Base-by-base conservation (phyloP, 2,329 filamentous ascomycete genomes). In the Fusarium veterinarium region DNA sequence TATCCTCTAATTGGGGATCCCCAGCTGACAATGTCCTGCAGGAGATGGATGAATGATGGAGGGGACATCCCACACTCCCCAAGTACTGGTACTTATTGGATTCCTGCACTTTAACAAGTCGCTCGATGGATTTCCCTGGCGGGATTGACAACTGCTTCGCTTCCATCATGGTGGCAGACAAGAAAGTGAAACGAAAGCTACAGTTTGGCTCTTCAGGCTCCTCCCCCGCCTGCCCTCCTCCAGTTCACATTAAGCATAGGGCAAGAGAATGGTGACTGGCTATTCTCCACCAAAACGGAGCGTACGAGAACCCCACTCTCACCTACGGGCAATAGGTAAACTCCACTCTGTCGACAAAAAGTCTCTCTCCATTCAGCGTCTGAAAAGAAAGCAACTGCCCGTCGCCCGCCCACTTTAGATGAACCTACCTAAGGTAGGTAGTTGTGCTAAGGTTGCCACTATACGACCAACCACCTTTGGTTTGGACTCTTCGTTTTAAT, bases 391-490 rank as follows among this genome's bases (percentile, higher is more conserved):
- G 49, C 33, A 51, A 48, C 57, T 40, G 48, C 37, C 53, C 12
- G n/a, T 20, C 9, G 53, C 44, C 42, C 51, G 41, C 52, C 44
- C 56, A 51, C 51, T 67, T 33, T 56, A 30, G 23, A 45, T 48
- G 30, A 41, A 48, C 57, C 37, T 38, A 46, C 51, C 33, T 46
- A 20, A 37, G 33, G 28, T 31, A 37, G 33, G 28, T 31, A 49
- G 30, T 33, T 17, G 42, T 61, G 46, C 53, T 60, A 60, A 48
- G 53, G 63, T 52, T 66, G 45, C 56, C 76, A 63, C 57, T 65
- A 74, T 55, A 53, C 67, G 58, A 69, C 75, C 73, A 77, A 69
- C 73, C 75, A 74, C 71, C 75, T 71, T 67, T 11, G 37, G 42
- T 44, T 42, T 49, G 53, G 64, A 37, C 45, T 66, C 38, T 65